Evolutionary conservation across 768 basidiomycete genomes (phyloP).

Genomic region (Tulasnella sp.): DNA sequence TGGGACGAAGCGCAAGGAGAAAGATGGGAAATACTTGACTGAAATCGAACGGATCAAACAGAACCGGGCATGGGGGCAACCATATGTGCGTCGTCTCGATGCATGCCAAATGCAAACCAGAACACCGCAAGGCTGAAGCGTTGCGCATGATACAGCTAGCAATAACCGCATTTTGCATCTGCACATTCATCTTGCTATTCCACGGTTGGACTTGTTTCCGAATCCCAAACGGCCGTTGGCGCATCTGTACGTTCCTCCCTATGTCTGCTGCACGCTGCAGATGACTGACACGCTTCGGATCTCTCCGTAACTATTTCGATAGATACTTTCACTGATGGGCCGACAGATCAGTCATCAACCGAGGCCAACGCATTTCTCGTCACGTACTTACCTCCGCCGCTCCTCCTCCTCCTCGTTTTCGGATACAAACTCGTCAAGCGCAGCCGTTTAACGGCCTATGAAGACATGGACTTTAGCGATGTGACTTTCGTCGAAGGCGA

Average conservation of each 20-base stretch:
- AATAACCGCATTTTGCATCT: conserved; percentile 16
- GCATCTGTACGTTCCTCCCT: neutral
- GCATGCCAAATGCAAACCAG: too few species aligned
- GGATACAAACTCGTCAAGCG: conserved; percentile 21
- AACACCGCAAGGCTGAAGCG: too few species aligned
- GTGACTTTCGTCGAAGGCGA: neutral
- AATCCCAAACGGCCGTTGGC: neutral
- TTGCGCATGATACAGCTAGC: conserved; percentile 18
- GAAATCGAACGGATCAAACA: neutral
- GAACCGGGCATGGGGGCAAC: conserved; percentile 7
- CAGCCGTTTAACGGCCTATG: neutral
- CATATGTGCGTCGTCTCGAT: neutral
- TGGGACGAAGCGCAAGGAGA: neutral
- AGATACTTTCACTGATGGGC: too few species aligned
- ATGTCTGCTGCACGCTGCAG: neutral
- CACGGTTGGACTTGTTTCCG: conserved; percentile 19
- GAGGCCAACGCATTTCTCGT: conserved; percentile 11
- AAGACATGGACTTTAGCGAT: conserved; percentile 17
- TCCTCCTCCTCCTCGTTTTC: conserved; percentile 19
- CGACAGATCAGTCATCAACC: neutral
- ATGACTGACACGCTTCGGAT: neutral
- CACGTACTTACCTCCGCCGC: conserved; percentile 13
- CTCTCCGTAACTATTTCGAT: neutral
- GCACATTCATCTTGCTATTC: conserved; percentile 17
- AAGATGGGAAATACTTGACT: neutral